These are phyloP conservation scores for Globisporangium parvum DNA, from an alignment of 352 stramenopile species.

Conservation along the genomic window DNA sequence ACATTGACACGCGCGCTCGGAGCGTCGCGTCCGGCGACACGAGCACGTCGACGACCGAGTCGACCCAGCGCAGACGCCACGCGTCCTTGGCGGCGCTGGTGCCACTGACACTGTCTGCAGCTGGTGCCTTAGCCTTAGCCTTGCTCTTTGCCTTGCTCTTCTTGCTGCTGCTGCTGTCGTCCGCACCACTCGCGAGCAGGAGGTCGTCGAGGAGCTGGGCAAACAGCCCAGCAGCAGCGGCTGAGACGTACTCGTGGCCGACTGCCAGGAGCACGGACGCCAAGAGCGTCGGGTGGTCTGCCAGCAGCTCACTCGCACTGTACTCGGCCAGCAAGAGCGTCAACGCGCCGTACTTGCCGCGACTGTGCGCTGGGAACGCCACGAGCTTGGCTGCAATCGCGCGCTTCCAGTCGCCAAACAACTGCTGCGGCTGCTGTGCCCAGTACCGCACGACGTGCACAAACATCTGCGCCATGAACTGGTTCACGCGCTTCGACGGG, in stretches of 20 bases:
- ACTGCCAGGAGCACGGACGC: slow-evolving; percentile 52
- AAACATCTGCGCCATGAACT: slow-evolving; percentile 84
- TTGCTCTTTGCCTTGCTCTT: slow-evolving; percentile 15
- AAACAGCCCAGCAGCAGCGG: slow-evolving; percentile 63
- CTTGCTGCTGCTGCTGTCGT: slow-evolving; percentile 20
- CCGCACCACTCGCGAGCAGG: background rate
- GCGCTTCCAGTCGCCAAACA: slow-evolving; percentile 43
- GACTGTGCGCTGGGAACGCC: slow-evolving; percentile 49
- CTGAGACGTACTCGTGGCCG: slow-evolving; percentile 65
- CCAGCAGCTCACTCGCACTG: slow-evolving; percentile 35
- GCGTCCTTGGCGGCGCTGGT: slow-evolving; percentile 14
- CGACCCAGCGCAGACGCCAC: slow-evolving; percentile 50
- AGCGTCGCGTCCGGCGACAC: slow-evolving; percentile 45
- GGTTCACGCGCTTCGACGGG: slow-evolving; percentile 79
- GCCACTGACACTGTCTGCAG: background rate
- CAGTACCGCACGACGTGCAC: slow-evolving; percentile 65
- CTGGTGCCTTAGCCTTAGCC: slow-evolving; percentile 13
- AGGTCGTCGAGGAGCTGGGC: slow-evolving; percentile 57
- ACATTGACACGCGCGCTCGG: slow-evolving; percentile 61
- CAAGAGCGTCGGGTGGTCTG: slow-evolving; percentile 42
- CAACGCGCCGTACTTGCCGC: slow-evolving; percentile 65
- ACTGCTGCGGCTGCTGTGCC: slow-evolving; percentile 9
- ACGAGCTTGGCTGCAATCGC: slow-evolving; percentile 42
- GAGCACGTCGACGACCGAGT: slow-evolving; percentile 46
- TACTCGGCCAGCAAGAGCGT: slow-evolving; percentile 45